Evolutionary conservation across 495 filamentous ascomycete genomes (phyloP), one percentile per base, ranked within the genome.

Genomic region (Daldinia caldariorum): DNA sequence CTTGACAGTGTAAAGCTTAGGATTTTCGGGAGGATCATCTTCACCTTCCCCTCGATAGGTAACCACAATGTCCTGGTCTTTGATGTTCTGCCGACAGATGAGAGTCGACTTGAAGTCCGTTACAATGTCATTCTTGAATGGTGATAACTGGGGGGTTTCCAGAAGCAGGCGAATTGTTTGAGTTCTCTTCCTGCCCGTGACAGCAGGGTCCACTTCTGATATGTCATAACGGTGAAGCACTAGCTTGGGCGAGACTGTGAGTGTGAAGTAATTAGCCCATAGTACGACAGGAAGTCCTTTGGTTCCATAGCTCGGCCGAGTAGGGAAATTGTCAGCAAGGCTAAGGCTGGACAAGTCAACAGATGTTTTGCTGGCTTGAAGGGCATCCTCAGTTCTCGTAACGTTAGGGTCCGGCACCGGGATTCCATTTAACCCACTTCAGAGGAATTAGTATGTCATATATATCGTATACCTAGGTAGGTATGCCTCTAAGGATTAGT

Each of bases 241-340:
- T 9, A 79, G 60, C 16, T 82, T 76, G 31, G 71, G 76, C 1
- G 76, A 65, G 0, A 77, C 72, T 13, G 66, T 74, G 4, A 88
- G 43, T 0, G 82, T 72, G 60, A 88, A 78, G 58, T 87, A 87
- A 58, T 88, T 88, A 14, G 86, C 83, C 71, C 80, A 88, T 0
- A 88, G 77, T 0, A 74, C 63, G 6, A 87, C 75, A 1, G 62
- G 45, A 32, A 58, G 64, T 7, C 86, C 86, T 6, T 69, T 70
- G 0, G 81, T 86, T 2, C 86, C 85, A 70, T 82, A 85, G 1
- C 81, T 85, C 1, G 86, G 86, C 8, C 86, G 82, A 43, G 71
- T 68, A 39, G 77, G 77, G 32, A 75, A 72, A 2, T 63, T 57
- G 0, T 58, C 45, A 22, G 65, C 60, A 13, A 77, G 58, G 20